phyloP scores from a whole-genome alignment of 106 monocot species.

The Gastrodia elata region DNA sequence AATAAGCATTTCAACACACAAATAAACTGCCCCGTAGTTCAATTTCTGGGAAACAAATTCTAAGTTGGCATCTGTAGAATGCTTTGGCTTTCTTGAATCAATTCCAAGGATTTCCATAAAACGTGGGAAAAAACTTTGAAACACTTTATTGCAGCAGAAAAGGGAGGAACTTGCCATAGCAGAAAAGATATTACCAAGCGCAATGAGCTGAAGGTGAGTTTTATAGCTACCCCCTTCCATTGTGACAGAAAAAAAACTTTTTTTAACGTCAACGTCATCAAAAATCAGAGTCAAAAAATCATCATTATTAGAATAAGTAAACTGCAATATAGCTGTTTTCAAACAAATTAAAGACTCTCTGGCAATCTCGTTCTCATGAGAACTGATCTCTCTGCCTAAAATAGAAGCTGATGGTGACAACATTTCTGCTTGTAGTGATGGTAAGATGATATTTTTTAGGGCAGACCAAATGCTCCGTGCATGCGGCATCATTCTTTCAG shows the following conservation, averaged over 20 bases:
- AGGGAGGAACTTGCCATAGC: slow-evolving; percentile 39
- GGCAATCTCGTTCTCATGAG: slow-evolving; percentile 40
- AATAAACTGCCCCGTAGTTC: slow-evolving; percentile 68
- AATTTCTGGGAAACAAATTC: slow-evolving; percentile 12
- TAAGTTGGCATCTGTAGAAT: slow-evolving; percentile 3
- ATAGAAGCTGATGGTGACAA: slow-evolving; percentile 10
- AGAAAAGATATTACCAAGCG: slow-evolving; percentile 59
- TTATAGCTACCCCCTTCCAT: slow-evolving; percentile 31
- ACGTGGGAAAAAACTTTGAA: slow-evolving; percentile 45
- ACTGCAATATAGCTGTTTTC: slow-evolving; percentile 33
- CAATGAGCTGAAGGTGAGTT: slow-evolving; percentile 26
- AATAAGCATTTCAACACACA: slow-evolving; percentile 63
- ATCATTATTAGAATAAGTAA: slow-evolving; percentile 29
- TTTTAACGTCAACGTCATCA: slow-evolving; percentile 55
- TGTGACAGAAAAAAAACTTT: slow-evolving; percentile 28
- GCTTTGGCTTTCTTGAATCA: slow-evolving; percentile 6
- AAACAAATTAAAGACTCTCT: slow-evolving; percentile 71
- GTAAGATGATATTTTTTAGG: slow-evolving; percentile 64
- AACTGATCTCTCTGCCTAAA: slow-evolving; percentile 17
- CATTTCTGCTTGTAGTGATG: slow-evolving; percentile 13
- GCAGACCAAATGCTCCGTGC: slow-evolving; percentile 52
- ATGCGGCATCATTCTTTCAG: slow-evolving; percentile 66
- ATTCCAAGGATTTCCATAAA: slow-evolving; percentile 54
- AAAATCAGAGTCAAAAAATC: slow-evolving; percentile 47
- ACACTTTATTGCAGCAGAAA: slow-evolving; percentile 53